Conservation (phyloP, 257 asterid genomes). For the Osmanthus fragrans region DNA sequence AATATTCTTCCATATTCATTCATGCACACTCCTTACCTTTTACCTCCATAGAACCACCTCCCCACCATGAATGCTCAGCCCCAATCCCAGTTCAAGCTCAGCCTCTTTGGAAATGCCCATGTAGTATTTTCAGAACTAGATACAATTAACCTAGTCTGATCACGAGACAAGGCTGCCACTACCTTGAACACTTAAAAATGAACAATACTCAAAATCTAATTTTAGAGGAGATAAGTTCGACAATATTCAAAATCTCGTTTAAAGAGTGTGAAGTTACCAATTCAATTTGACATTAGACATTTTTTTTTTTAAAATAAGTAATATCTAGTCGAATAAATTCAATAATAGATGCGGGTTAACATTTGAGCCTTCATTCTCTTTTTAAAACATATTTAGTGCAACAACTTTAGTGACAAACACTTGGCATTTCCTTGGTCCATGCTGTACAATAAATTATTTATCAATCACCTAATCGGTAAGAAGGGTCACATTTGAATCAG, state of each 20-base stretch:
- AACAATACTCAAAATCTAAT: no score
- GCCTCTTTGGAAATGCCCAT: constrained; percentile 36
- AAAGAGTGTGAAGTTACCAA: no score
- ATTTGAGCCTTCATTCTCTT: no score
- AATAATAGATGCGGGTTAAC: no score
- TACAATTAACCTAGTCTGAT: constrained; percentile 11
- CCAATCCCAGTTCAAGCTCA: constrained; percentile 68
- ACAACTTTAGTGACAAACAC: neutral
- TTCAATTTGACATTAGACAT: no score
- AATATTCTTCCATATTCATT: constrained; percentile 63
- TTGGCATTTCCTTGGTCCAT: neutral
- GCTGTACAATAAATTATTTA: constrained; percentile 1
- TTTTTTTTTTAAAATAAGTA: no score
- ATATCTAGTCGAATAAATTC: no score
- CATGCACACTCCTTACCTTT: constrained; percentile 38
- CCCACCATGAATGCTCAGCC: constrained; percentile 48
- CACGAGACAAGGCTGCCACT: constrained; percentile 3
- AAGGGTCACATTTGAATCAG: constrained; percentile 93
- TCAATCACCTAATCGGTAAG: constrained; percentile 88
- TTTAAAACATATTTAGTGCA: no score
- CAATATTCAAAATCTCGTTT: no score
- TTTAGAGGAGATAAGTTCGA: no score
- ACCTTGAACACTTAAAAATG: no score
- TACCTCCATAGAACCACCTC: constrained; percentile 11
- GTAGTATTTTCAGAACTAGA: constrained; percentile 19